Percentiles rank a stretch among this genome's conserved stretches.
Evolutionary conservation across 495 filamentous ascomycete genomes (phyloP).

Genomic region (Cercophora newfieldiana): DNA sequence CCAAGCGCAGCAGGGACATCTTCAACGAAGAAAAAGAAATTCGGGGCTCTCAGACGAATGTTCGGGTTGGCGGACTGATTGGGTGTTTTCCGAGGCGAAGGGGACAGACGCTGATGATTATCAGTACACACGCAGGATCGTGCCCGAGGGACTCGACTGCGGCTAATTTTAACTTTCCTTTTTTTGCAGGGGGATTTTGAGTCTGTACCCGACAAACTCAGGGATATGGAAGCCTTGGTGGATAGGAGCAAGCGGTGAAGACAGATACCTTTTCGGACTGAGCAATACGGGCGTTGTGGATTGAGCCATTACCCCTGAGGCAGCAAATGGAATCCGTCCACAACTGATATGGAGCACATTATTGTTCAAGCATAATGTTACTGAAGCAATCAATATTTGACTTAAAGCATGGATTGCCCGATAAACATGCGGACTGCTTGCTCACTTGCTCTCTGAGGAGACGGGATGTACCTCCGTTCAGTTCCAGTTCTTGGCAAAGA

Average conservation of each 20-base stretch:
- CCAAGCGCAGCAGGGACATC: slow-evolving; percentile 30
- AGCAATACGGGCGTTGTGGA: neutral
- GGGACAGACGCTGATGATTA: neutral
- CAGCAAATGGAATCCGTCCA: neutral
- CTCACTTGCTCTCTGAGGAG: neutral
- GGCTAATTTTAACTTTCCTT: neutral
- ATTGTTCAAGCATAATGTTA: neutral
- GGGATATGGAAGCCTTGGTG: neutral
- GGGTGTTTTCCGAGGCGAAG: neutral
- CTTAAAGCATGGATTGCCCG: neutral
- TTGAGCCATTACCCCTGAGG: neutral
- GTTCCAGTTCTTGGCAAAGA: slow-evolving; percentile 66
- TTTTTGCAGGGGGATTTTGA: neutral
- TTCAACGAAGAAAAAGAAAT: slow-evolving; percentile 62
- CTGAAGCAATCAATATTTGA: neutral
- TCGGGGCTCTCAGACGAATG: slow-evolving; percentile 54
- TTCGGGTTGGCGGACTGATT: slow-evolving; percentile 55
- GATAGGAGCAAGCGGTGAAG: neutral
- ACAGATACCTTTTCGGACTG: neutral
- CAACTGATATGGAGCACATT: neutral
- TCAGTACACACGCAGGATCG: neutral
- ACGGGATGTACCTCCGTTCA: slow-evolving; percentile 20
- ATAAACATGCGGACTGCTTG: neutral
- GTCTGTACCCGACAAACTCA: neutral
- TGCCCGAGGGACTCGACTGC: neutral